These are phyloP conservation scores for Pyrenochaeta sp. DNA, from an alignment of 2,329 filamentous ascomycete species.

Conservation along the genomic window DNA sequence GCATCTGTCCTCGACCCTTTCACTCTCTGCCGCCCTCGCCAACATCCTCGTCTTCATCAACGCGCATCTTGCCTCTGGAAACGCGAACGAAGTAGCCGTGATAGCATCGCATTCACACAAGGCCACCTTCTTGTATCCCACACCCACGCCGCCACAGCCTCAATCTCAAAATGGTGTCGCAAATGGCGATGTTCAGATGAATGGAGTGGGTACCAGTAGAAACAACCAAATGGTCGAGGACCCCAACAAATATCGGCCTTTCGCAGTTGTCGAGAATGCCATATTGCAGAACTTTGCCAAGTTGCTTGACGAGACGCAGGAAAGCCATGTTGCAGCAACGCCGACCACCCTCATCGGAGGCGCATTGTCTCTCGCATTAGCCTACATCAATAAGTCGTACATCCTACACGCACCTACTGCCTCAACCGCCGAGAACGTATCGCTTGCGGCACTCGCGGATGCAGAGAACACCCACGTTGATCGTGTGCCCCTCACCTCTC, in stretches of 20 bases:
- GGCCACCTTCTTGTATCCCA: conserved; percentile 89
- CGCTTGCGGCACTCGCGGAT: conserved; percentile 55
- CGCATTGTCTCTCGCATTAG: conserved; percentile 85
- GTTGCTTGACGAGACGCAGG: conserved; percentile 74
- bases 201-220: conserved; percentile 27
- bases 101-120: conserved; percentile 88
- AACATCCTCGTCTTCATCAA: conserved; percentile 96
- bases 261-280: conserved; percentile 83
- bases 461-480: conserved; percentile 43
- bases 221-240: conserved; percentile 46
- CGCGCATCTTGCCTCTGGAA: conserved; percentile 92
- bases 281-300: conserved; percentile 75
- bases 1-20: conserved; percentile 73
- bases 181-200: conserved; percentile 37
- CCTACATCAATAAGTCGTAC: conserved; percentile 86
- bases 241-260: conserved; percentile 93
- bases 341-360: conserved; percentile 89
- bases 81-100: conserved; percentile 89
- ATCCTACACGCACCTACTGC: conserved; percentile 55
- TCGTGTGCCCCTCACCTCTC: conserved; percentile 69
- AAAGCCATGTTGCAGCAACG: conserved; percentile 67
- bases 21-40: conserved; percentile 83
- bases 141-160: conserved; percentile 42
- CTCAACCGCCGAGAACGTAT: conserved; percentile 52
- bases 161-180: conserved; percentile 18